A percentile compares a stretch with the other conserved stretches of the same genome.
These are phyloP conservation scores for Ananas comosus DNA, from an alignment of 176 grass and related monocot species.

Conservation along the genomic window DNA sequence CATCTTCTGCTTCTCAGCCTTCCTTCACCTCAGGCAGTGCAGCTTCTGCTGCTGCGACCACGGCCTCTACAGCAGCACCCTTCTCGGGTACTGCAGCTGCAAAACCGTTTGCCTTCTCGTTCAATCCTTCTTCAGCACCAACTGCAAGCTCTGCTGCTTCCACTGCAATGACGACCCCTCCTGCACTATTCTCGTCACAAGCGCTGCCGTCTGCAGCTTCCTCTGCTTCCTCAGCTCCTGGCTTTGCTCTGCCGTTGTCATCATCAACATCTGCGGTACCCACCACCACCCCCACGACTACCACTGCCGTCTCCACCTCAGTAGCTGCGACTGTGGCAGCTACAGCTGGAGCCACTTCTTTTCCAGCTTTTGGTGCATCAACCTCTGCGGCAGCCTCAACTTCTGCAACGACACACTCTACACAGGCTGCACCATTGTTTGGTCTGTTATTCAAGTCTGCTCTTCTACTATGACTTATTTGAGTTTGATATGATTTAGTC, in stretches of 20 bases:
- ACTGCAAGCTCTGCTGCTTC: slow-evolving; percentile 19
- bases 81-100: slow-evolving; percentile 31
- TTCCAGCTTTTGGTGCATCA: slow-evolving; percentile 54
- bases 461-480: neutral
- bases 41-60: slow-evolving; percentile 15
- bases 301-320: slow-evolving; percentile 33
- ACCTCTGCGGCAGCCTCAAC: slow-evolving; percentile 30
- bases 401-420: slow-evolving; percentile 16
- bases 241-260: slow-evolving; percentile 28
- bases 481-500: neutral
- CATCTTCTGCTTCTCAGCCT: slow-evolving; percentile 20
- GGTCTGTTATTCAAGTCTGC: slow-evolving; percentile 26
- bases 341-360: slow-evolving; percentile 23
- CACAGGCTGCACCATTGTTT: slow-evolving; percentile 35
- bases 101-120: slow-evolving; percentile 26
- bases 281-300: slow-evolving; percentile 19
- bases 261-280: slow-evolving; percentile 28
- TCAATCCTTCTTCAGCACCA: slow-evolving; percentile 35
- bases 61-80: slow-evolving; percentile 28
- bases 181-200: slow-evolving; percentile 41
- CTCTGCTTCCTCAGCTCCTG: slow-evolving; percentile 31
- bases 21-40: slow-evolving; percentile 13
- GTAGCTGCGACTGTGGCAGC: slow-evolving; percentile 19
- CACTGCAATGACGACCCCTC: slow-evolving; percentile 23
- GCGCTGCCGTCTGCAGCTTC: slow-evolving; percentile 18